phyloP scores from a whole-genome alignment of 2,329 filamentous ascomycete species.

The Xylaria digitata region DNA sequence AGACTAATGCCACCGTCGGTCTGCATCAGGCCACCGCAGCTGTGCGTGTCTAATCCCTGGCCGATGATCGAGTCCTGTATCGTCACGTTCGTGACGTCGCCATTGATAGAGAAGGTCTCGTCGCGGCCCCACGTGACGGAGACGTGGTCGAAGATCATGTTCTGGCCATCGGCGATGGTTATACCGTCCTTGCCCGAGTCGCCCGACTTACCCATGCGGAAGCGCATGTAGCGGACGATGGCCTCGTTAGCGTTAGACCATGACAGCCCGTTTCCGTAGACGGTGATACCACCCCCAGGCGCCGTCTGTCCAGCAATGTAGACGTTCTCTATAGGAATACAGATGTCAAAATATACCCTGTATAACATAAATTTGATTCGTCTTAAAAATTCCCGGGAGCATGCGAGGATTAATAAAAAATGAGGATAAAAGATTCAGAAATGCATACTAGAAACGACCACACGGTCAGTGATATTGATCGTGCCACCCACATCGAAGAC shows the following conservation, averaged over 20 bases:
- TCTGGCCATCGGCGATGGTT: slow-evolving; percentile 62
- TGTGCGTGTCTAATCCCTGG: slow-evolving; percentile 65
- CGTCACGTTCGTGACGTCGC: slow-evolving; percentile 60
- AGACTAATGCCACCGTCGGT: slow-evolving; percentile 61
- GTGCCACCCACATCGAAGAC: slow-evolving; percentile 63
- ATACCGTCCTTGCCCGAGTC: slow-evolving; percentile 64
- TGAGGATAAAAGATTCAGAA: background rate
- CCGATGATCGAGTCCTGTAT: slow-evolving; percentile 65
- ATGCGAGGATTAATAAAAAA: background rate
- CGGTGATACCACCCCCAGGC: slow-evolving; percentile 60
- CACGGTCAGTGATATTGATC: slow-evolving; percentile 59
- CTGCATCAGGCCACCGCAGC: slow-evolving; percentile 63
- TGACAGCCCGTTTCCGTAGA: slow-evolving; percentile 66
- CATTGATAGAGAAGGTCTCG: slow-evolving; percentile 65
- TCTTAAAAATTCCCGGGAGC: background rate
- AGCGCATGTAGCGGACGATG: slow-evolving; percentile 66
- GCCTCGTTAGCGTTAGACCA: slow-evolving; percentile 64
- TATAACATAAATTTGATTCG: background rate
- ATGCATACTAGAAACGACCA: slow-evolving; percentile 55
- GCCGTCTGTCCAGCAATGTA: slow-evolving; percentile 64
- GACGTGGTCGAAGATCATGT: slow-evolving; percentile 68
- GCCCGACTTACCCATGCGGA: slow-evolving; percentile 64
- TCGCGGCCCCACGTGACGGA: slow-evolving; percentile 66
- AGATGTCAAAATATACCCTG: background rate
- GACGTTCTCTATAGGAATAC: slow-evolving; percentile 52